Evolutionary conservation across 1,139 yeast genomes (phyloP).

Genomic region (Lodderomyces elongisporus): DNA sequence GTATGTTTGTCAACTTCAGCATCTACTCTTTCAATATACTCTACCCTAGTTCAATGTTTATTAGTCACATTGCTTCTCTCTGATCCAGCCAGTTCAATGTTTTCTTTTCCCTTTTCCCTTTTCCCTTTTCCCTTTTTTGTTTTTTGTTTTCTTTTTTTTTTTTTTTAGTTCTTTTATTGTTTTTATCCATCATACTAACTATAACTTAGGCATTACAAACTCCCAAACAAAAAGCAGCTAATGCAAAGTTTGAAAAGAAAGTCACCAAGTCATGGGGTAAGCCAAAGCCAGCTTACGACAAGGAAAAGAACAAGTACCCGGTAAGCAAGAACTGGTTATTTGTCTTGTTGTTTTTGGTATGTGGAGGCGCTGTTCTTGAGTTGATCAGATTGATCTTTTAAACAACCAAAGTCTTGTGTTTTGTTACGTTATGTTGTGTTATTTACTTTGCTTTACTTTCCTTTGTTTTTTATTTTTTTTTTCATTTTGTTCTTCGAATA

Average conservation of each 20-base stretch:
- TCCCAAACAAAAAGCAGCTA: constrained; percentile 80
- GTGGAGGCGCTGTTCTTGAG: constrained; percentile 83
- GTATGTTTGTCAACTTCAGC: too few species aligned
- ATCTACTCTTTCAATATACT: too few species aligned
- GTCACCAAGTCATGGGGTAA: constrained; percentile 69
- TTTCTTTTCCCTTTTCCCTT: not conserved
- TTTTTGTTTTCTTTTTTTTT: too few species aligned
- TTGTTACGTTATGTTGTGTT: not conserved
- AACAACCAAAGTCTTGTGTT: constrained; percentile 5
- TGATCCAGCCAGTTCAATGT: too few species aligned
- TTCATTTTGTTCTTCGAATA: too few species aligned
- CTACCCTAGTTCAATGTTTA: too few species aligned
- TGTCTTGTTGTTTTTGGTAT: constrained; percentile 61
- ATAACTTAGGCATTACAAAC: constrained; percentile 50
- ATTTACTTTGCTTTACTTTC: not conserved
- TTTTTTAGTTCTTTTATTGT: too few species aligned
- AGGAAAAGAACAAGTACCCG: constrained; percentile 38
- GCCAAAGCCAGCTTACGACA: constrained; percentile 30
- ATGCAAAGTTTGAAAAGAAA: constrained; percentile 71
- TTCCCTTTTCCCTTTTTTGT: too few species aligned
- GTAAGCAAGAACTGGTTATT: constrained; percentile 56
- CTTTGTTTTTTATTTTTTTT: not conserved
- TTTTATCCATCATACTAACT: too few species aligned
- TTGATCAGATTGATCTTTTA: constrained; percentile 50
- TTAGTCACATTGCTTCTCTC: too few species aligned